A percentile compares a stretch with the other conserved stretches of the same genome.
Evolutionary conservation across 176 grass and related monocot species (phyloP).

Genomic region (Rhynchospora pubera): DNA sequence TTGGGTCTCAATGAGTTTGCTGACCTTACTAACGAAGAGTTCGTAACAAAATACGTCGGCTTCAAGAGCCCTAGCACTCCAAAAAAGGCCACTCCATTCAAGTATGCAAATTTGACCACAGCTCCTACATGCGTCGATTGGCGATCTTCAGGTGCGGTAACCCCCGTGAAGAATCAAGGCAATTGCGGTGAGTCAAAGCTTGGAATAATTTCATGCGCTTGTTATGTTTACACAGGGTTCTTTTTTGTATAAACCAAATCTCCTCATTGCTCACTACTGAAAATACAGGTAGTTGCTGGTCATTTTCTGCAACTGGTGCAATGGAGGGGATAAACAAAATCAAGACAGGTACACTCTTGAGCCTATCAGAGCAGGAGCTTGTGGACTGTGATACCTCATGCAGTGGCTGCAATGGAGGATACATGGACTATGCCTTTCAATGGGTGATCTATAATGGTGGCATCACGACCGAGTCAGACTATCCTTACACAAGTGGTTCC

Average conservation of each 20-base stretch:
- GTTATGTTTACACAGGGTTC: background rate
- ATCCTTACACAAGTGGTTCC: constrained; percentile 40
- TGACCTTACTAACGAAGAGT: background rate
- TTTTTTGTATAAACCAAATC: background rate
- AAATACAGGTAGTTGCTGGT: too few relatives aligned
- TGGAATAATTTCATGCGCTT: background rate
- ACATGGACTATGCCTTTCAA: too few relatives aligned
- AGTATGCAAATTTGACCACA: too few relatives aligned
- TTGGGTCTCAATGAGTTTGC: background rate
- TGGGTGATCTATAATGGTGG: constrained; percentile 38
- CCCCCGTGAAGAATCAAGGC: background rate
- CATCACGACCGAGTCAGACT: constrained; percentile 46
- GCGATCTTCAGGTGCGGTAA: background rate
- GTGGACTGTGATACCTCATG: constrained; percentile 75
- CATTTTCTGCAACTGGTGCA: too few relatives aligned
- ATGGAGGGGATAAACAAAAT: too few relatives aligned
- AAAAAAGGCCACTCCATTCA: background rate
- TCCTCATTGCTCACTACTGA: background rate
- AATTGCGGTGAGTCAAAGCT: background rate
- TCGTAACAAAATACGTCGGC: background rate
- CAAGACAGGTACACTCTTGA: background rate
- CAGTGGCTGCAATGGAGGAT: constrained; percentile 56
- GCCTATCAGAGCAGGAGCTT: constrained; percentile 76
- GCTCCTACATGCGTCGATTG: background rate
- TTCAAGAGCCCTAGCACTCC: too few relatives aligned